These are phyloP conservation scores for Lipomyces orientalis DNA, from an alignment of 805 yeast species.

Conservation along the genomic window DNA sequence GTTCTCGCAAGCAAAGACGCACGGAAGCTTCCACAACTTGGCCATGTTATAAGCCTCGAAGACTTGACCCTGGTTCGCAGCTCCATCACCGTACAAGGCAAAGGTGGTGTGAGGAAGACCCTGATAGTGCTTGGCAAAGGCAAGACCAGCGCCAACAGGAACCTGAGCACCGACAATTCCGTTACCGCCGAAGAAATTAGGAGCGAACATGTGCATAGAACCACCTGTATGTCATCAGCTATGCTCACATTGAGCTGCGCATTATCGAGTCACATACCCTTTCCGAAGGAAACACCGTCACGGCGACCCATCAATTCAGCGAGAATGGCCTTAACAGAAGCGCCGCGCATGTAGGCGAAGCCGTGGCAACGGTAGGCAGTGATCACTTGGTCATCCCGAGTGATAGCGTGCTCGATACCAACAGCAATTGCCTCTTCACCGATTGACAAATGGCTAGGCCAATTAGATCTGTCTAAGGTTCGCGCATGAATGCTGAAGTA, in stretches of 20 bases:
- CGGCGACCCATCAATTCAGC: conserved; percentile 98
- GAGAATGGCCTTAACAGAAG: conserved; percentile 83
- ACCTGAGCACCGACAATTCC: conserved; percentile 99
- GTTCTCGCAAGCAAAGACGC: conserved; percentile 95
- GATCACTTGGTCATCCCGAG: conserved; percentile 82
- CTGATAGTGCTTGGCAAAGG: conserved; percentile 97
- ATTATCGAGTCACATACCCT: conserved; percentile 53
- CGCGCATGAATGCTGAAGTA: neutral
- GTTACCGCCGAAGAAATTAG: conserved; percentile 97
- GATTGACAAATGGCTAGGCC: conserved; percentile 80
- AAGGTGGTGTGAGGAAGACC: conserved; percentile 79
- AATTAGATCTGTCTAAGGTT: neutral
- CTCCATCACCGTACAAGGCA: conserved; percentile 97
- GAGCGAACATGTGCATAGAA: conserved; percentile 98
- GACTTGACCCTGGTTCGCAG: conserved; percentile 99
- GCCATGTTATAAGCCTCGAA: conserved; percentile 99
- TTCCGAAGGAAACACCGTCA: conserved; percentile 93
- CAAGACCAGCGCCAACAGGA: conserved; percentile 96
- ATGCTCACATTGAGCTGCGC: neutral
- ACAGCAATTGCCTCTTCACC: conserved; percentile 99
- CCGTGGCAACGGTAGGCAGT: conserved; percentile 99
- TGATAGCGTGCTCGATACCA: conserved; percentile 95
- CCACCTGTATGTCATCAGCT: conserved; percentile 61
- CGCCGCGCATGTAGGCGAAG: conserved; percentile 95
- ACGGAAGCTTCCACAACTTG: conserved; percentile 95